Evolutionary conservation across 352 stramenopile species (phyloP).

Genomic region (Discostella stelligera): DNA sequence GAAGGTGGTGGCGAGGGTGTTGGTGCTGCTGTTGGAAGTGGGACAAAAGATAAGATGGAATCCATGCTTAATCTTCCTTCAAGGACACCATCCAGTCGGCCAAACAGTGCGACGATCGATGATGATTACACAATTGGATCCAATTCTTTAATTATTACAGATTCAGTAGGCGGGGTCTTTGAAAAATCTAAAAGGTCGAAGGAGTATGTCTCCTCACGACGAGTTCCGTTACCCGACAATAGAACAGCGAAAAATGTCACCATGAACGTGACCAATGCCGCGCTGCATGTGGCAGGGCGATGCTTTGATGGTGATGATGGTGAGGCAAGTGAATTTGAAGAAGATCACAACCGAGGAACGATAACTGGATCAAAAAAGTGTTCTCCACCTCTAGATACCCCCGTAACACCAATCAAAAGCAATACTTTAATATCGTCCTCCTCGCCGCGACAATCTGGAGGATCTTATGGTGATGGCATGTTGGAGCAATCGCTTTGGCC

Average conservation of each 20-base stretch:
- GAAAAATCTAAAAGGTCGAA: constrained; percentile 13
- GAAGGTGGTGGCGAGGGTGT: background rate
- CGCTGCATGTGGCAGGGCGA: constrained; percentile 26
- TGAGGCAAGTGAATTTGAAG: constrained; percentile 13
- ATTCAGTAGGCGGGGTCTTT: constrained; percentile 50
- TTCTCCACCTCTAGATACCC: constrained; percentile 26
- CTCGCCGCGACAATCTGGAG: background rate
- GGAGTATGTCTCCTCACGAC: constrained; percentile 22
- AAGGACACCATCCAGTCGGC: background rate
- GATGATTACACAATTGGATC: constrained; percentile 50
- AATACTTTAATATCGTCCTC: constrained; percentile 21
- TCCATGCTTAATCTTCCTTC: constrained; percentile 11
- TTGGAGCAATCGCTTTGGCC: constrained; percentile 56
- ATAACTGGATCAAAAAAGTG: background rate
- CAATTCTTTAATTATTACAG: constrained; percentile 40
- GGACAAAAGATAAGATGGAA: background rate
- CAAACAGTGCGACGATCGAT: constrained; percentile 3
- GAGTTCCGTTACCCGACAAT: constrained; percentile 21
- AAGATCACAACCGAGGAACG: background rate
- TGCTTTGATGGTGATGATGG: constrained; percentile 39
- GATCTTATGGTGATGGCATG: constrained; percentile 4
- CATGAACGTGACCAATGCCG: constrained; percentile 42
- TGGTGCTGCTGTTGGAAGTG: background rate
- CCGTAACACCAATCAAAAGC: constrained; percentile 42
- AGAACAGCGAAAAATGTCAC: constrained; percentile 44